These are phyloP conservation scores for Nidularia sp. DNA, from an alignment of 768 basidiomycete genomes.

Conservation along the genomic window DNA sequence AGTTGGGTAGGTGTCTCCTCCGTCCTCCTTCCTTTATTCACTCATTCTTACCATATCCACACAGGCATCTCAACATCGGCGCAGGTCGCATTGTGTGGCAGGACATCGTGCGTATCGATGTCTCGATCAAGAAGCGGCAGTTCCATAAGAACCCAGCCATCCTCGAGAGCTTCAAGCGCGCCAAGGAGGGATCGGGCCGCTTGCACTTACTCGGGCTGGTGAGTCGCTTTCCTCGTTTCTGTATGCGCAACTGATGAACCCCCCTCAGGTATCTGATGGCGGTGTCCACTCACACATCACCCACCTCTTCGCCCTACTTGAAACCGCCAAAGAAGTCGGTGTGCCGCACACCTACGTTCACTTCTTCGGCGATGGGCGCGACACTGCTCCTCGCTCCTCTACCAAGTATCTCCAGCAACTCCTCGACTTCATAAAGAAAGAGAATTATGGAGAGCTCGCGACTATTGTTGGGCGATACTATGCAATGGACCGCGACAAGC, in stretches of 20 bases:
- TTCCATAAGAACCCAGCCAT: constrained; percentile 80
- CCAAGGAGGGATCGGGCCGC: constrained; percentile 79
- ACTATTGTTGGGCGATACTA: constrained; percentile 91
- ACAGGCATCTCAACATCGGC: constrained; percentile 92
- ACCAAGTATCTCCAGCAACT: constrained; percentile 75
- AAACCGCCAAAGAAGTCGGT: constrained; percentile 81
- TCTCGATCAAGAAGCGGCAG: constrained; percentile 81
- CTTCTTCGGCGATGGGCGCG: constrained; percentile 93
- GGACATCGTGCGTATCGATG: constrained; percentile 94
- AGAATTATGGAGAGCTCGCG: constrained; percentile 75
- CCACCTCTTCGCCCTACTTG: constrained; percentile 87
- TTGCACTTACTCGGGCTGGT: constrained; percentile 89
- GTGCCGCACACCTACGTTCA: constrained; percentile 88
- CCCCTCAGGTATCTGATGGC: constrained; percentile 78
- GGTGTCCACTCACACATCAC: constrained; percentile 96
- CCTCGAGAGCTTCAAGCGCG: constrained; percentile 67
- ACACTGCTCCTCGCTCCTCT: constrained; percentile 86
- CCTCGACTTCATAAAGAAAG: constrained; percentile 71
- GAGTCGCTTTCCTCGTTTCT: constrained; percentile 14
- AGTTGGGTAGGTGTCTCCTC: constrained; percentile 67
- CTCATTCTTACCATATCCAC: not conserved
- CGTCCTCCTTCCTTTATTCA: not conserved
- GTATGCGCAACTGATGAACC: not conserved
- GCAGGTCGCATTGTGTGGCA: constrained; percentile 97
- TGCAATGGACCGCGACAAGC: constrained; percentile 95